Percentiles rank a stretch among this genome's conserved stretches.
Evolutionary conservation across 2,329 filamentous ascomycete genomes (phyloP).

Genomic region (Trichothecium roseum): DNA sequence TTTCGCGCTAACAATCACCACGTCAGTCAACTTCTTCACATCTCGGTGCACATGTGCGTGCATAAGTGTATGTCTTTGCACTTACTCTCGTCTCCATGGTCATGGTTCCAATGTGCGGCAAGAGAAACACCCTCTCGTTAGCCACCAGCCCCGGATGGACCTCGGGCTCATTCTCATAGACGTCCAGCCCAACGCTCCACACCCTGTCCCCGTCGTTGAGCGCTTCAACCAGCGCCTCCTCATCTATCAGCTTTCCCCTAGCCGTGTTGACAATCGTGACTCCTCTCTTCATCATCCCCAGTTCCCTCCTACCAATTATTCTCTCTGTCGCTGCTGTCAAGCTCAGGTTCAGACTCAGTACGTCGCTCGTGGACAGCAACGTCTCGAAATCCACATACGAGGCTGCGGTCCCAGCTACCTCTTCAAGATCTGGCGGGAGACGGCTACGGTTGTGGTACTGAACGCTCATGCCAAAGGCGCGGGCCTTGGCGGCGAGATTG

Average conservation of each 20-base stretch:
- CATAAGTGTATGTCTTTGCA: no score
- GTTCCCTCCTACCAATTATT: slow-evolving; percentile 46
- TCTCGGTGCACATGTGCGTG: no score
- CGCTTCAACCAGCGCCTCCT: slow-evolving; percentile 57
- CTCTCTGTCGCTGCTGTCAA: slow-evolving; percentile 49
- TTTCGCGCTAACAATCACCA: slow-evolving; percentile 11
- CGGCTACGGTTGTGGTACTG: slow-evolving; percentile 30
- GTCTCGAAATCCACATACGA: slow-evolving; percentile 11
- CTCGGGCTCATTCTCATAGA: slow-evolving; percentile 60
- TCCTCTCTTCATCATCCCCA: slow-evolving; percentile 60
- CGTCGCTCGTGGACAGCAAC: slow-evolving; percentile 36
- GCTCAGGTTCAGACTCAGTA: slow-evolving; percentile 57
- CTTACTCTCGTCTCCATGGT: slow-evolving; percentile 7
- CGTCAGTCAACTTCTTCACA: not conserved
- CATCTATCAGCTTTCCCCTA: slow-evolving; percentile 61
- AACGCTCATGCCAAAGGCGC: slow-evolving; percentile 31
- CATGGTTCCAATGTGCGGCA: slow-evolving; percentile 8
- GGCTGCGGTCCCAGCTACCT: slow-evolving; percentile 23
- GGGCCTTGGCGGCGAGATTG: slow-evolving; percentile 26
- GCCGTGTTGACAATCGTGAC: slow-evolving; percentile 63
- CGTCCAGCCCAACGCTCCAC: slow-evolving; percentile 55
- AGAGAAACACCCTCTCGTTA: slow-evolving; percentile 5
- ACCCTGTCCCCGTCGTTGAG: slow-evolving; percentile 52
- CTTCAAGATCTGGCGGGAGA: slow-evolving; percentile 19
- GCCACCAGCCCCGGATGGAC: slow-evolving; percentile 4